Evolutionary conservation across 768 basidiomycete genomes (phyloP), one percentile per base, ranked within the genome.

Genomic region (Rhodocollybia butyracea): DNA sequence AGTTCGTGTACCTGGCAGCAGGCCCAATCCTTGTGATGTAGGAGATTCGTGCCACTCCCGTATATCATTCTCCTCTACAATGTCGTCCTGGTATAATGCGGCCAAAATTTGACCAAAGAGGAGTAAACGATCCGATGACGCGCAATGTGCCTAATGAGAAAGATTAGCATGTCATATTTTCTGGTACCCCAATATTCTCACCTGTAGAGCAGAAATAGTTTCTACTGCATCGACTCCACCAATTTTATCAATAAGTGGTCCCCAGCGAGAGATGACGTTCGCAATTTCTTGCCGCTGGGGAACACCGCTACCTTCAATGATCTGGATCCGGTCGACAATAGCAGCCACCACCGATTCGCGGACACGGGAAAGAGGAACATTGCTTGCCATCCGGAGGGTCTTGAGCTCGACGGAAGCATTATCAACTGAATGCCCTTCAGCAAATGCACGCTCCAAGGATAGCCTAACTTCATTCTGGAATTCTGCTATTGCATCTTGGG

Each of bases 371-470:
- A 97, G 78, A 11, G 91, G 82, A 26, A 98, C 96, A 63, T 98
- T 98, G 64, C 88, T 91, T 32, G 94, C 93, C 92, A 98, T 96
- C 46, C 95, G 89, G 42, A 99, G 81, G 41, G 96, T 97, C 74
- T 96, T 94, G 57, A 98, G 80, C 67, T 98, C 96, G 58, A 98
- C 89, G 1, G 91, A 80, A 1, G 94, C 94, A 68, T 97, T 94
- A 61, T 96, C 93, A 43, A 96, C 86, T 11, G 86, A 88, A 72
- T 97, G 94, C 2, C 82, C 87, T 70, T 99, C 96, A 8, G 85
- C 79, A 68, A 96, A 95, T 24, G 95, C 95, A 57, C 96, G 88
- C 54, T 92, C 90, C 47, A 99, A 81, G 19, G 93, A 94, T 58
- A 88, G 86, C n/a, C 73, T 73, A 51, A 89, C 91, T 65, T 94